These are phyloP conservation scores for Fusarium nurragi DNA, from an alignment of 2,329 filamentous ascomycete species.

Conservation along the genomic window DNA sequence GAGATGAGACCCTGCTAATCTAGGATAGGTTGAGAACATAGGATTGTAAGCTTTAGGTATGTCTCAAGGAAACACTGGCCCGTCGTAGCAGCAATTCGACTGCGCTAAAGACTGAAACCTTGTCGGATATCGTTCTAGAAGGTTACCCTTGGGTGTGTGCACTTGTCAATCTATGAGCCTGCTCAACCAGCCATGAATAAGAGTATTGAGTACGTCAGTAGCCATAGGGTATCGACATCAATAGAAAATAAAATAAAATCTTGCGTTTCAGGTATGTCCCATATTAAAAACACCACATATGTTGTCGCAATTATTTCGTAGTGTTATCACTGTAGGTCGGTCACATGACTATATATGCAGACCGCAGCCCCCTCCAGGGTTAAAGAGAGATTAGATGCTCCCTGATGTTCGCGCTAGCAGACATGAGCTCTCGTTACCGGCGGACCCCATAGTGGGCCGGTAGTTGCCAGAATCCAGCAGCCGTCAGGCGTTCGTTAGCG, in stretches of 20 bases:
- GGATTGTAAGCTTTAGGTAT: neutral
- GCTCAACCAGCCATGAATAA: neutral
- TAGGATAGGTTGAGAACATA: conserved; percentile 2
- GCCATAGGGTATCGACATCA: neutral
- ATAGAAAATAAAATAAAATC: neutral
- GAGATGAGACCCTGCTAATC: conserved; percentile 14
- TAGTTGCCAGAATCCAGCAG: conserved; percentile 12
- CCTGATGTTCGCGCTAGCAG: conserved; percentile 20
- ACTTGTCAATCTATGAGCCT: neutral
- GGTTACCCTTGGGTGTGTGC: neutral
- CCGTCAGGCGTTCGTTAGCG: conserved; percentile 14
- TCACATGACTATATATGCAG: conserved; percentile 28
- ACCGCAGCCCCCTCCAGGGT: neutral
- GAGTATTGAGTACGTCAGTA: neutral
- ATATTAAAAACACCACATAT: neutral
- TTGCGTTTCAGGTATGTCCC: neutral
- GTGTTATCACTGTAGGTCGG: conserved; percentile 2
- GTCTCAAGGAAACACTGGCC: conserved; percentile 11
- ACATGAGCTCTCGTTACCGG: conserved; percentile 11
- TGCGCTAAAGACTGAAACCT: conserved; percentile 23
- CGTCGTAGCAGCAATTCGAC: neutral
- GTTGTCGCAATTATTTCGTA: neutral
- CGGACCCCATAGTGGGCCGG: conserved; percentile 21
- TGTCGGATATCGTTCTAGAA: conserved; percentile 22
- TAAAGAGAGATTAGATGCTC: conserved; percentile 28